phyloP scores from a whole-genome alignment of 2,329 filamentous ascomycete genomes.

The Incumbomyces delicatus region DNA sequence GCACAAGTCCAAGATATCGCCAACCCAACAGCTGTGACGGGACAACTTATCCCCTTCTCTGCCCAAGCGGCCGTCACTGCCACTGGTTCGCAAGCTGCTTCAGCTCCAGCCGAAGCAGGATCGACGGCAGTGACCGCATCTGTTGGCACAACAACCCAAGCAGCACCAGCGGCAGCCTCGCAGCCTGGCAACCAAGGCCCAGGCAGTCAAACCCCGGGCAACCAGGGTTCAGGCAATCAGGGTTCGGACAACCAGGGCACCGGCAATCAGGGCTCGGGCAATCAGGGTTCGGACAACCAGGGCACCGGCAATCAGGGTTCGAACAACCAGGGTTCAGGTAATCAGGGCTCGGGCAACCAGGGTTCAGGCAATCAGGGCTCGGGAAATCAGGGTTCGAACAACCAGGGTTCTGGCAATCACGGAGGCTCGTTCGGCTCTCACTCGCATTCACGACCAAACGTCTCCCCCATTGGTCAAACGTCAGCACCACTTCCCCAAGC shows the following conservation, averaged over 20 bases:
- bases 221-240: neutral
- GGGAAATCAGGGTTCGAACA: too few species aligned
- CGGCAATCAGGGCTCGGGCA: too few species aligned
- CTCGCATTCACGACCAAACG: neutral
- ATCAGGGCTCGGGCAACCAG: neutral
- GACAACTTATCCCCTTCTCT: conserved; percentile 11
- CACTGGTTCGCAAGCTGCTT: neutral
- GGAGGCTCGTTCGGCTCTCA: too few species aligned
- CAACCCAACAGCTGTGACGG: conserved; percentile 17
- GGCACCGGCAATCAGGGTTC: neutral
- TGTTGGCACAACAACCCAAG: neutral
- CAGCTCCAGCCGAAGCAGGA: neutral
- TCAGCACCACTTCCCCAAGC: neutral
- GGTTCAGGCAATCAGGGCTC: neutral
- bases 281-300: neutral
- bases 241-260: too few species aligned
- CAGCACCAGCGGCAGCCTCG: neutral
- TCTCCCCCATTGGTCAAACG: neutral
- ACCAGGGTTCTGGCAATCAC: neutral
- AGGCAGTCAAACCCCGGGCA: neutral
- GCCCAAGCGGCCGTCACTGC: conserved; percentile 8
- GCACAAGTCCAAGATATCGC: conserved; percentile 29
- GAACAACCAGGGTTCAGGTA: too few species aligned
- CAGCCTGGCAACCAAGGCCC: neutral
- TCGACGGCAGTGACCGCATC: neutral